Conservation (phyloP, 2,329 filamentous ascomycete species). For the Stylonectria norvegica region DNA sequence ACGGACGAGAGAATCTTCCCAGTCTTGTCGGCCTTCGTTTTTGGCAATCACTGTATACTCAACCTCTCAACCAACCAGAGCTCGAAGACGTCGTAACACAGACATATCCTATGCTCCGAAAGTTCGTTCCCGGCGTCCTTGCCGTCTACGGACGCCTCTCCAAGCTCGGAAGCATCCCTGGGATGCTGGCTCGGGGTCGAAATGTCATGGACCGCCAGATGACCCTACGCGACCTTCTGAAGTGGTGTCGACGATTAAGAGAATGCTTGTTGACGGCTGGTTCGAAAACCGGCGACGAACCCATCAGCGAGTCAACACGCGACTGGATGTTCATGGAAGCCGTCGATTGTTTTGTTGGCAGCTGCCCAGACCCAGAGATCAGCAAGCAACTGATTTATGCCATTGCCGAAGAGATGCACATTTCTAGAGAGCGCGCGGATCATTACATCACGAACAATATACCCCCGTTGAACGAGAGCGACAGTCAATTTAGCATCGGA, state of each 20-base stretch:
- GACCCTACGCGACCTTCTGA: slow-evolving; percentile 77
- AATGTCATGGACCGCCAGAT: slow-evolving; percentile 52
- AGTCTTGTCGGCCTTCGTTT: slow-evolving; percentile 79
- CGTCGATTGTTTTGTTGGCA: slow-evolving; percentile 86
- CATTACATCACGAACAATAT: slow-evolving; percentile 73
- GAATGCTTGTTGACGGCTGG: slow-evolving; percentile 60
- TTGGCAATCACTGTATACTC: slow-evolving; percentile 75
- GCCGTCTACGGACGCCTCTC: slow-evolving; percentile 56
- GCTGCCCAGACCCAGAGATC: slow-evolving; percentile 63
- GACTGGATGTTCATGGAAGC: slow-evolving; percentile 93
- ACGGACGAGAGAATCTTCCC: slow-evolving; percentile 64
- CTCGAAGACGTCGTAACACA: slow-evolving; percentile 69
- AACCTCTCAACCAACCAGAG: slow-evolving; percentile 64
- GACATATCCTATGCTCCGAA: slow-evolving; percentile 66
- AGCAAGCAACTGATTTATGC: slow-evolving; percentile 59
- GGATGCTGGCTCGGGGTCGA: slow-evolving; percentile 31
- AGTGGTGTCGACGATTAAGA: slow-evolving; percentile 80
- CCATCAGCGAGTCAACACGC: slow-evolving; percentile 66
- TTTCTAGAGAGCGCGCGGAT: slow-evolving; percentile 76
- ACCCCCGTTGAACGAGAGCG: slow-evolving; percentile 63
- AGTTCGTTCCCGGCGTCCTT: slow-evolving; percentile 57
- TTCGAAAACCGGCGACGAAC: slow-evolving; percentile 64
- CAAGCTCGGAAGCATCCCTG: slow-evolving; percentile 45
- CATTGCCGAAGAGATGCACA: slow-evolving; percentile 83
- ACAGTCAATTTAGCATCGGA: slow-evolving; percentile 59